Base-by-base conservation (phyloP, 495 filamentous ascomycete species). In the Daldinia grandis region DNA sequence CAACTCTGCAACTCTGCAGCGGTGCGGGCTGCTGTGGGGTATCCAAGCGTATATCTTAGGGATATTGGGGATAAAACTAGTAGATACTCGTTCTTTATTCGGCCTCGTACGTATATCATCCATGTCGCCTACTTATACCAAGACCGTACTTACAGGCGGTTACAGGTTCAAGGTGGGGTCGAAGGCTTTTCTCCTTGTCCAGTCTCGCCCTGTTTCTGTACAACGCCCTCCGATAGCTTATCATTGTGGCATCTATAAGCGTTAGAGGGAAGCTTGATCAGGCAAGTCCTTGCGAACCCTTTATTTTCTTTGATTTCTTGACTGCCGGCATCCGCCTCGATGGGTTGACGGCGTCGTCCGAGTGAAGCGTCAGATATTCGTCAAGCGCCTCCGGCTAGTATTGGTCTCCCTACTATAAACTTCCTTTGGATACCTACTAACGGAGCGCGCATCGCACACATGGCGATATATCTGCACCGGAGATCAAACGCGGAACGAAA, bases 221-320 rank as follows among this genome's bases (percentile, higher is more conserved):
- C 17, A 31, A 66, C 53, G 51, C 33, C 40, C 40, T 49, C 58
- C 54, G 63, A 63, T 71, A 66, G 40, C 64, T 72, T 72, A 72
- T 72, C 69, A 60, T 72, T 72, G 24, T 62, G 64, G 64, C 15
- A 68, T 55, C 58, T 72, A 65, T 69, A 66, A 69, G 70, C 70
- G 70, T 68, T 31, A 61, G 25, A 31, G 53, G 28, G 3, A 68
- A 38, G 47, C 67, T 69, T 25, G 25, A 69, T 77, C 55, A 44
- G 75, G 75, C 67, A 77, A 72, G 75, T 77, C 75, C 75, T 75
- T 65, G 75, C 75, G 75, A 72, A 28, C 68, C 56, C 49, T 44
- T 62, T 50, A 27, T 62, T 58, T 61, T 9, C n/a, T 62, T 49
- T n/a, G 50, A 55, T 54, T 64, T 58, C 27, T 60, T 35, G 49